These are phyloP conservation scores for Solanum paucissectum DNA, from an alignment of 257 asterid genomes.

Conservation along the genomic window DNA sequence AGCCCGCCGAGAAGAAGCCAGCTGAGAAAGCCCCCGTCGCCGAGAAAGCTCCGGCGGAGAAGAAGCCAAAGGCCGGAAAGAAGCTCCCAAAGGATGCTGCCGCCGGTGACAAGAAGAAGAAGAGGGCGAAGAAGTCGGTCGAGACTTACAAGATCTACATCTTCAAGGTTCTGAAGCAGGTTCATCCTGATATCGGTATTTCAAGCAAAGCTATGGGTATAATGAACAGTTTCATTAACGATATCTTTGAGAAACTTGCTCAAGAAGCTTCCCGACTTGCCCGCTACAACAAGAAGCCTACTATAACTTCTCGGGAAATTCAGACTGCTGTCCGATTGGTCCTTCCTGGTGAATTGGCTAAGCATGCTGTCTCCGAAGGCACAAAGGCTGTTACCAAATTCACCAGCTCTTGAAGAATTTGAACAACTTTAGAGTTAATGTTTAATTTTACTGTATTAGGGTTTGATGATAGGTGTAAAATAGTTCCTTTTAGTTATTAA, in stretches of 20 bases:
- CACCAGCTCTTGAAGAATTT: conserved; percentile 2
- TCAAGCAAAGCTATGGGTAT: conserved; percentile 13
- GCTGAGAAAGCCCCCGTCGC: conserved; percentile 10
- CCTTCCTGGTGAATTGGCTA: conserved; percentile 13
- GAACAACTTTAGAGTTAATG: neutral
- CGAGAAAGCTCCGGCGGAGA: conserved; percentile 9
- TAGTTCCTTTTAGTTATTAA: neutral
- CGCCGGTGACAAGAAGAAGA: conserved; percentile 5
- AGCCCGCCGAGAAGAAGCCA: conserved; percentile 8
- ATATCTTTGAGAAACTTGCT: conserved; percentile 10
- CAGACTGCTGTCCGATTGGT: conserved; percentile 11
- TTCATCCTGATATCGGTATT: conserved; percentile 8
- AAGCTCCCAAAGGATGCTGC: conserved; percentile 6
- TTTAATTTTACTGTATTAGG: neutral
- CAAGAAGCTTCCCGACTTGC: conserved; percentile 7
- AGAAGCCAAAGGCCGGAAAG: conserved; percentile 10
- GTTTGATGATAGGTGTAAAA: neutral
- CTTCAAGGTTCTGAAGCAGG: conserved; percentile 14
- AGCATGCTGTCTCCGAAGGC: conserved; percentile 13
- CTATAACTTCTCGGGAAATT: conserved; percentile 7
- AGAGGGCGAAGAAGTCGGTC: neutral
- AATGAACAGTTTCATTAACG: conserved; percentile 11
- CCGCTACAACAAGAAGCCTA: conserved; percentile 7
- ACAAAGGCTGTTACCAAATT: conserved; percentile 11
- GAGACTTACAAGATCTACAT: conserved; percentile 8